Conservation (phyloP, 1,284 basidiomycete species). For the Cryptococcus depauperatus region DNA sequence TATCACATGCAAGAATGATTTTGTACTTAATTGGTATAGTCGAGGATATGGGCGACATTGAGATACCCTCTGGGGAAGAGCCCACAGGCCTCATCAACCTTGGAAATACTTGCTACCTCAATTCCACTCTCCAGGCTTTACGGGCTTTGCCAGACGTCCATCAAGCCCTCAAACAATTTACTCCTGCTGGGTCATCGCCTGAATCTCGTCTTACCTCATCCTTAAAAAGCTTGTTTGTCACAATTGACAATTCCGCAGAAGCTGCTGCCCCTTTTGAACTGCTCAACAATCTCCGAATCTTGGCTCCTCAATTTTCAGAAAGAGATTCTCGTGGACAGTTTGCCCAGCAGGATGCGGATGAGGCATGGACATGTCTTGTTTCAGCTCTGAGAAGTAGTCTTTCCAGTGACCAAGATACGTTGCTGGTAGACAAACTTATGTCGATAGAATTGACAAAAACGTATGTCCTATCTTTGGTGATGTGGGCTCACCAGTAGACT, state of each 20-base stretch:
- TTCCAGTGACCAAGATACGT: slow-evolving; percentile 44
- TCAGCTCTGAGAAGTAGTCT: slow-evolving; percentile 63
- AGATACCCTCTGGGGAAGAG: slow-evolving; percentile 47
- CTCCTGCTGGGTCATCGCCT: slow-evolving; percentile 27
- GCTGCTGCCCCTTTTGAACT: slow-evolving; percentile 68
- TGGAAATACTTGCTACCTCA: slow-evolving; percentile 63
- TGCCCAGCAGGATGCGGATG: slow-evolving; percentile 96
- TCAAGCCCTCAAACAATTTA: slow-evolving; percentile 52
- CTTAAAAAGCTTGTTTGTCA: slow-evolving; percentile 63
- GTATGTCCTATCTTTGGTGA: slow-evolving; percentile 49
- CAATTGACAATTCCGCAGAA: slow-evolving; percentile 68
- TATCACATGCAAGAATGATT: slow-evolving; percentile 47
- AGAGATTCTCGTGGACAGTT: slow-evolving; percentile 54
- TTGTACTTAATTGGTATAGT: not conserved
- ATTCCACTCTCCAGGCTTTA: slow-evolving; percentile 85
- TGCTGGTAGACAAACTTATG: slow-evolving; percentile 77
- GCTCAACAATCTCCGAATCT: slow-evolving; percentile 61
- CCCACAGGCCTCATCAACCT: slow-evolving; percentile 32
- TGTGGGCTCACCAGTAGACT: slow-evolving; percentile 49
- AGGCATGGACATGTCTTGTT: slow-evolving; percentile 83
- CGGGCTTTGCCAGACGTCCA: slow-evolving; percentile 84
- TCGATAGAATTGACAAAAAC: slow-evolving; percentile 71
- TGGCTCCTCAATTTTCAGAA: slow-evolving; percentile 90
- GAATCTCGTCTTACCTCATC: slow-evolving; percentile 48
- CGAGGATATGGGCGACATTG: slow-evolving; percentile 16